Conservation (phyloP, 139 green algal genomes). For the Volvox africanus region DNA sequence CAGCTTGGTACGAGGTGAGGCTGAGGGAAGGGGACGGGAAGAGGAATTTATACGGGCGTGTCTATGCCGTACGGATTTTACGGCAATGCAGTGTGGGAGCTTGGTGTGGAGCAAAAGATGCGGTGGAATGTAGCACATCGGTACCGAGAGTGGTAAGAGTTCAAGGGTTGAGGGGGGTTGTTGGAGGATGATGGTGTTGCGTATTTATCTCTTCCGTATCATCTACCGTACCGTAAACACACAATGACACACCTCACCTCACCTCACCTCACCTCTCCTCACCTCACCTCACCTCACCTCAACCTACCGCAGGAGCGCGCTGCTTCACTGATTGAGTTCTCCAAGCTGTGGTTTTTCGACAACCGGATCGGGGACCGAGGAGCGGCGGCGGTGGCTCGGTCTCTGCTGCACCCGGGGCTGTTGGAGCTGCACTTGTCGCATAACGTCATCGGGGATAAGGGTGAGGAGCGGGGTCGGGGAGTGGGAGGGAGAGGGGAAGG, state of each 20-base stretch:
- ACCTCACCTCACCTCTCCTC: no score
- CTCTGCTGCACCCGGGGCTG: constrained; percentile 54
- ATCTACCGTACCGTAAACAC: no score
- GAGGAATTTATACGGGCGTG: neutral
- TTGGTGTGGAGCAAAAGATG: no score
- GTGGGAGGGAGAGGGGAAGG: neutral
- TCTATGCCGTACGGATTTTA: no score
- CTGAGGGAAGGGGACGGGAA: neutral
- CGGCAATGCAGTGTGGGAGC: no score
- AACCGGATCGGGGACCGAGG: constrained; percentile 76
- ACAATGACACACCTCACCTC: no score
- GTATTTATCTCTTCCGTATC: no score
- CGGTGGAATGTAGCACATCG: no score
- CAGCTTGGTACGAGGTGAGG: constrained; percentile 54
- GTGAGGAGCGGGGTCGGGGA: neutral
- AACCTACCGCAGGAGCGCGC: constrained; percentile 47
- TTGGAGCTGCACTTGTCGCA: constrained; percentile 70
- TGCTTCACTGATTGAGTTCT: constrained; percentile 17
- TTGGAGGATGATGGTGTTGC: no score
- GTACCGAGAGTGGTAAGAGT: no score
- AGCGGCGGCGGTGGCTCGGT: constrained; percentile 60
- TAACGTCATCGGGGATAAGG: constrained; percentile 62
- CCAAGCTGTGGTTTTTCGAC: constrained; percentile 87
- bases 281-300: no score
- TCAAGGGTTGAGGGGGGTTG: no score